Evolutionary conservation across 768 basidiomycete genomes (phyloP).

Genomic region (Rhizopogon salebrosus): DNA sequence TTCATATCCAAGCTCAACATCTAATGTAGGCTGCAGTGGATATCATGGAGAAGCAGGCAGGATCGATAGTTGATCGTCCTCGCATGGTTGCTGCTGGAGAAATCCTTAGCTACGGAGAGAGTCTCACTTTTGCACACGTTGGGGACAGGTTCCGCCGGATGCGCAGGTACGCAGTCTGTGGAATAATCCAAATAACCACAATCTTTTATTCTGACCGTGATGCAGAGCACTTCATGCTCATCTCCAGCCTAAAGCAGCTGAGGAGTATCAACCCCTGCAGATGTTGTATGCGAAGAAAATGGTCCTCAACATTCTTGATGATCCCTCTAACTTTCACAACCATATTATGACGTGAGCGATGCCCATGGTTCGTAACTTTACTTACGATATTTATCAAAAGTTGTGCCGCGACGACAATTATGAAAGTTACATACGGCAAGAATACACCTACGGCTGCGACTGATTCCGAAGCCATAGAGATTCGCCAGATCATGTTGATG

Average conservation of each 20-base stretch:
- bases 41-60: slow-evolving; percentile 58
- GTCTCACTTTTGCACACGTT: slow-evolving; percentile 44
- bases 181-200: neutral
- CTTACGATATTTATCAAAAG: slow-evolving; percentile 3
- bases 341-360: slow-evolving; percentile 32
- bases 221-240: slow-evolving; percentile 47
- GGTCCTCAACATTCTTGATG: slow-evolving; percentile 16
- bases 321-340: slow-evolving; percentile 14
- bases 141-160: slow-evolving; percentile 54
- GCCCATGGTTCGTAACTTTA: slow-evolving; percentile 19
- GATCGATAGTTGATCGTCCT: slow-evolving; percentile 44
- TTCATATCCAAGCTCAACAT: neutral
- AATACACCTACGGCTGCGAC: slow-evolving; percentile 7
- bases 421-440: slow-evolving; percentile 23
- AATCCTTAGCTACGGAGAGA: slow-evolving; percentile 52
- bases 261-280: slow-evolving; percentile 40
- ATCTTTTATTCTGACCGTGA: neutral
- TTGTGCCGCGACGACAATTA: slow-evolving; percentile 19
- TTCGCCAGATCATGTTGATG: no score
- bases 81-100: slow-evolving; percentile 49
- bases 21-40: slow-evolving; percentile 36
- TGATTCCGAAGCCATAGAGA: slow-evolving; percentile 13
- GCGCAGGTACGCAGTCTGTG: slow-evolving; percentile 32
- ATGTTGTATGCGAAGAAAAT: slow-evolving; percentile 26
- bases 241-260: slow-evolving; percentile 44